Evolutionary conservation across 768 basidiomycete genomes (phyloP).

Genomic region (Cystofilobasidium macerans): DNA sequence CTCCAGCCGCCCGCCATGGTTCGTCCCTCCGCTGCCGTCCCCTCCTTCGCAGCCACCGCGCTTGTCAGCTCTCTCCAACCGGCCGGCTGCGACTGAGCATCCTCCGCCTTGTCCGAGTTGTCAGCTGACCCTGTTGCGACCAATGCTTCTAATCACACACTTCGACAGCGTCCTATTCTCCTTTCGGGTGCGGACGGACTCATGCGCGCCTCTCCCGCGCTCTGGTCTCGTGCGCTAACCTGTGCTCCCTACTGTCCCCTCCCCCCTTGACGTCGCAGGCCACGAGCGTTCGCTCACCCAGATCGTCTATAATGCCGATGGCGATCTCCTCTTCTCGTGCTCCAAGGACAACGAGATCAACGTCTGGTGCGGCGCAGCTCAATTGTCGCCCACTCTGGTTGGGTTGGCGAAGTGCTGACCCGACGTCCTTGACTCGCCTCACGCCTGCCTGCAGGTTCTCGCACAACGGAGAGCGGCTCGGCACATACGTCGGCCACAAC

Average conservation of each 20-base stretch:
- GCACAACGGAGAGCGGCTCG: slow-evolving; percentile 91
- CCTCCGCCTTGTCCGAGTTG: too few relatives aligned
- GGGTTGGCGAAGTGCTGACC: background rate
- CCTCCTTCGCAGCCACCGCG: too few relatives aligned
- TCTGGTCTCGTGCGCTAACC: too few relatives aligned
- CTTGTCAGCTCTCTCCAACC: too few relatives aligned
- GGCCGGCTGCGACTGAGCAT: too few relatives aligned
- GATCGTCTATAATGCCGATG: slow-evolving; percentile 93
- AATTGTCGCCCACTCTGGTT: too few relatives aligned
- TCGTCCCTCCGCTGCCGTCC: background rate
- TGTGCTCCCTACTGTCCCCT: background rate
- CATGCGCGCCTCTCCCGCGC: background rate
- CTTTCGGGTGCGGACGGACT: slow-evolving; percentile 11
- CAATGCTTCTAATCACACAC: background rate
- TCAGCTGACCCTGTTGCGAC: too few relatives aligned
- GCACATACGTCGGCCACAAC: slow-evolving; percentile 93
- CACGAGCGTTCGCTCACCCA: slow-evolving; percentile 96
- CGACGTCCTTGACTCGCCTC: background rate
- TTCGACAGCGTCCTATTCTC: slow-evolving; percentile 20
- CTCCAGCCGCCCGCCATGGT: slow-evolving; percentile 5
- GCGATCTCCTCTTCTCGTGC: slow-evolving; percentile 88
- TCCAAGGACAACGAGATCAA: slow-evolving; percentile 93
- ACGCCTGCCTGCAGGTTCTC: slow-evolving; percentile 39
- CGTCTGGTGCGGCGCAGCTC: slow-evolving; percentile 59
- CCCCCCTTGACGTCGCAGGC: slow-evolving; percentile 43